Evolutionary conservation across 75 land plant species (phyloP).

Genomic region (Azolla pinnata): DNA sequence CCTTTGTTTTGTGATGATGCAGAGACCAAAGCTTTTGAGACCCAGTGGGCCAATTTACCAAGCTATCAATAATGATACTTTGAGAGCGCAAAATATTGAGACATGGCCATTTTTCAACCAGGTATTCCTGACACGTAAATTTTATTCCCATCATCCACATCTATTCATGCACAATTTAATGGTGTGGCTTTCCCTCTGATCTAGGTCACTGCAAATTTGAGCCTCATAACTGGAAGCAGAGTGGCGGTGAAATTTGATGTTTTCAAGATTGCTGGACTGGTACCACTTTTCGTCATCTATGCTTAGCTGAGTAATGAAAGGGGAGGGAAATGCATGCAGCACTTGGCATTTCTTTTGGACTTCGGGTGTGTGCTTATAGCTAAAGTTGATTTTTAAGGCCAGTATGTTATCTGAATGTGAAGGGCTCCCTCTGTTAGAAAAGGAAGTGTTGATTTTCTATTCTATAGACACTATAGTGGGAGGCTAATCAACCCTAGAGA

Average conservation of each 20-base stretch:
- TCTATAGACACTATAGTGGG: too few species aligned
- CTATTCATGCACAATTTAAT: not conserved
- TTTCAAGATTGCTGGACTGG: conserved; percentile 78
- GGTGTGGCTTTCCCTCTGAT: too few species aligned
- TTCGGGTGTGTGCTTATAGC: too few species aligned
- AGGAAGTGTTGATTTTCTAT: too few species aligned
- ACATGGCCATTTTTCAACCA: conserved; percentile 95
- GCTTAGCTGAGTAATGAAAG: too few species aligned
- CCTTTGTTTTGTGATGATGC: too few species aligned
- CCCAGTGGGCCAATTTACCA: conserved; percentile 74
- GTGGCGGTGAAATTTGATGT: conserved; percentile 83
- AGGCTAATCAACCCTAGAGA: too few species aligned
- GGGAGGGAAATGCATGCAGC: not conserved
- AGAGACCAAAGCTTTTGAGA: conserved; percentile 84
- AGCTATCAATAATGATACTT: conserved; percentile 74
- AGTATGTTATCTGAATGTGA: too few species aligned
- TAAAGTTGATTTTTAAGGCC: too few species aligned
- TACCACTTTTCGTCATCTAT: conserved; percentile 15
- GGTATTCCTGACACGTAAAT: conserved; percentile 22
- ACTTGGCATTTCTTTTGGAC: not conserved
- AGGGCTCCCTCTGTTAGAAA: too few species aligned
- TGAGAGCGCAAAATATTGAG: conserved; percentile 92
- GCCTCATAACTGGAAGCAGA: conserved; percentile 54
- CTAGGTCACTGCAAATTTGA: conserved; percentile 90
- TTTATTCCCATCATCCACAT: not conserved